Conservation (phyloP, 1,284 basidiomycete species). For the Moesziomyces sp. region DNA sequence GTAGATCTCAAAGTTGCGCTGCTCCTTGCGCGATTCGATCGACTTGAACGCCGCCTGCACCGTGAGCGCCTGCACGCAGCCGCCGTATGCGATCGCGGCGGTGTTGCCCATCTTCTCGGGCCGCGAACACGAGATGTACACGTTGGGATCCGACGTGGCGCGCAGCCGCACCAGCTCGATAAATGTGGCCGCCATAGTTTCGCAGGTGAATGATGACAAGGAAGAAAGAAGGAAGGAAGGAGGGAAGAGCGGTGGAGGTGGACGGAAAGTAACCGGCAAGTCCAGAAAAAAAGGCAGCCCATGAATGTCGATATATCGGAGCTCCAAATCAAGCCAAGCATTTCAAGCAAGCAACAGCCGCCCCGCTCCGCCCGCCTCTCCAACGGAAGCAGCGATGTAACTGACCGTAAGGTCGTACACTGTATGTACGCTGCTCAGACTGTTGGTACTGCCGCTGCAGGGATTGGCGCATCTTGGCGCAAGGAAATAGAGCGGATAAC, state of each 20-base stretch:
- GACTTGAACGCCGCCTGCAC: conserved; percentile 54
- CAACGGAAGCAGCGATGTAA: no score
- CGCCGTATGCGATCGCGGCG: conserved; percentile 60
- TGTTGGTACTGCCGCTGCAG: no score
- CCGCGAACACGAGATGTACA: conserved; percentile 41
- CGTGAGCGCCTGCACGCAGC: conserved; percentile 49
- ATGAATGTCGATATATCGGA: no score
- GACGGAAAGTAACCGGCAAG: not conserved
- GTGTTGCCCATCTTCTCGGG: conserved; percentile 57
- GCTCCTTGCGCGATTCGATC: conserved; percentile 23
- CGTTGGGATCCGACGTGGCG: conserved; percentile 29
- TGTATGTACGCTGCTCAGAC: no score
- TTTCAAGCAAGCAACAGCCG: no score
- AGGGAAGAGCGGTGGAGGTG: not conserved
- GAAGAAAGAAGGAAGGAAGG: not conserved
- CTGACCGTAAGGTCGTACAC: no score
- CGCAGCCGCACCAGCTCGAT: conserved; percentile 50
- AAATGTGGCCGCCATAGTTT: conserved; percentile 40
- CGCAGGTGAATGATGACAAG: not conserved
- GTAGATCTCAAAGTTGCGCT: conserved; percentile 46
- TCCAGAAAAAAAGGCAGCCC: no score
- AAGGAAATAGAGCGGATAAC: no score
- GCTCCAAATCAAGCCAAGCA: no score
- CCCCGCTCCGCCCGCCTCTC: no score
- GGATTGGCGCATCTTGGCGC: no score